Conservation (phyloP, 768 basidiomycete genomes). For the Pleurotus cornucopiae region DNA sequence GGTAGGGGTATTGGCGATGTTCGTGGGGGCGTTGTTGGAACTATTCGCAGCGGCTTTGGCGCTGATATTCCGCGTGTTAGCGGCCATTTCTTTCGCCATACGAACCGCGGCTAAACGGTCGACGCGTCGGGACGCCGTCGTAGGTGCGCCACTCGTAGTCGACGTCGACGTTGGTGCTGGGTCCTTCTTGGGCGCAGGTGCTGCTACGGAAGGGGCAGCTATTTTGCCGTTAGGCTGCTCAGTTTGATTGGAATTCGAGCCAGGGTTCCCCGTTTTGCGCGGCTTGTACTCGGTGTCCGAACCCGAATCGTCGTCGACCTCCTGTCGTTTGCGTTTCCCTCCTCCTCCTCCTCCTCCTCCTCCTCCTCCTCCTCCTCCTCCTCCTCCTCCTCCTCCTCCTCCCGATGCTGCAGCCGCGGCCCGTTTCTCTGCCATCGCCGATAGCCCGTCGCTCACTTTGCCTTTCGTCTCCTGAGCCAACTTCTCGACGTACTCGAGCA, state of each 20-base stretch:
- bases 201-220: not conserved
- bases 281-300: not conserved
- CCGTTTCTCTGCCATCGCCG: not conserved
- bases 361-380: not conserved
- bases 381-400: not conserved
- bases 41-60: not conserved
- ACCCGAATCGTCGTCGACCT: not conserved
- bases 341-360: not conserved
- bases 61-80: not conserved
- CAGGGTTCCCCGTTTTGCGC: not conserved
- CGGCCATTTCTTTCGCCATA: not conserved
- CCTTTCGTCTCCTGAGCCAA: conserved; percentile 15
- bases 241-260: not conserved
- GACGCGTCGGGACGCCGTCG: too few species aligned
- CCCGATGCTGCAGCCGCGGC: not conserved
- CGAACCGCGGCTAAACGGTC: not conserved
- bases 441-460: not conserved
- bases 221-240: not conserved
- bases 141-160: not conserved
- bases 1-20: not conserved
- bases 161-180: not conserved
- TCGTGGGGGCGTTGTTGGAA: not conserved
- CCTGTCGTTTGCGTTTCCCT: not conserved
- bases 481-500: conserved; percentile 48
- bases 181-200: not conserved